Base-by-base conservation (phyloP, 2,329 filamentous ascomycete genomes). In the Emericellopsis cladophorae region DNA sequence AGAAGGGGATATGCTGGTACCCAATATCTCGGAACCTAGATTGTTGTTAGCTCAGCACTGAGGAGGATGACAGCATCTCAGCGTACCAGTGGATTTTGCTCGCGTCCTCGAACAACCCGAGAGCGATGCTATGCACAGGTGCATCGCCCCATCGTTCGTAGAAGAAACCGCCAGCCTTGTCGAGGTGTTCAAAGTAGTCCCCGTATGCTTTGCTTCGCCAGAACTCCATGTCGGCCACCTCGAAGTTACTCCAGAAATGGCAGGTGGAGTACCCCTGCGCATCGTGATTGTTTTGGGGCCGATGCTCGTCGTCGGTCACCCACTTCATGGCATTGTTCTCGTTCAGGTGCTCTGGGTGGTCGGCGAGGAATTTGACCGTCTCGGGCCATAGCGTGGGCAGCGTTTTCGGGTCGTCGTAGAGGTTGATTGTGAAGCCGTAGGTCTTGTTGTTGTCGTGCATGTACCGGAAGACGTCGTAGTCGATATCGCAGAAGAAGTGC, bases 231-330 rank as follows among this genome's bases (percentile, higher is more conserved):
- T 95, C 87, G 37, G 76, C 90, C 52, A 98, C 90, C 63, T 98
- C 92, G 53, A 98, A 98, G 62, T 98, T 98, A 54, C 82, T 92
- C 92, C 92, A 98, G 70, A 98, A 98, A 62, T 98, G 92, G 60
- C 92, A 98, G 3, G 92, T 96, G 29, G 87, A 94, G 68, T 95
- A 98, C 29, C 92, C 92, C 53, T 94, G 84, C 7, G 90, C 90
- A 47, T 81, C 77, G 41, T 71, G 59, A 55, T 87, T 86, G 60
- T 94, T 84, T 12, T 86, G 76, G 1, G 90, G 89, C 38, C 92
- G 76, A 37, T 80, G 74, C 42, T 71, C 62, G 46, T 75, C 77
- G 58, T 98, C 92, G 2, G 81, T 84, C 46, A 98, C 62, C 90
- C 90, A 98, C 29, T 75, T 71, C 64, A 90, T 76, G 43, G 92